A percentile compares a stretch with the other conserved stretches of the same genome.
These are phyloP conservation scores for Amanita jacksonii DNA, from an alignment of 768 basidiomycete species.

Conservation along the genomic window DNA sequence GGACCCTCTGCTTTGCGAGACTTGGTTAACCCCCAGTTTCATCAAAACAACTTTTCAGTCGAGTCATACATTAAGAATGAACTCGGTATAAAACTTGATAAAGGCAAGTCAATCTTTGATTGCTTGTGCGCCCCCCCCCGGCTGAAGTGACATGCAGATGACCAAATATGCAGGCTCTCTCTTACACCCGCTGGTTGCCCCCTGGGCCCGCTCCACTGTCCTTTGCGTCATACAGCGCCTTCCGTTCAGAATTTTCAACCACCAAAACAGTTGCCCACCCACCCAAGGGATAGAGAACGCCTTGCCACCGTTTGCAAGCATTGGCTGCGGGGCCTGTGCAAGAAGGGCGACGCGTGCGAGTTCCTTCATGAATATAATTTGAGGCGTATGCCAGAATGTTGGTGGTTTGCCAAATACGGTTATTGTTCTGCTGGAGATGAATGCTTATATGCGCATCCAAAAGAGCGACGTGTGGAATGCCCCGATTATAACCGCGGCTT, in stretches of 20 bases:
- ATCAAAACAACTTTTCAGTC: constrained; percentile 83
- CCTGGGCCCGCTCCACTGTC: constrained; percentile 85
- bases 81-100: constrained; percentile 81
- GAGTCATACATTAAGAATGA: constrained; percentile 78
- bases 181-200: constrained; percentile 82
- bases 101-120: constrained; percentile 43
- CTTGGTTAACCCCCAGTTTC: constrained; percentile 82
- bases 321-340: constrained; percentile 95
- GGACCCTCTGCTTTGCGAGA: constrained; percentile 55
- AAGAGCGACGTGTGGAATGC: constrained; percentile 86
- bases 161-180: constrained; percentile 85
- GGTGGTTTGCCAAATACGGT: constrained; percentile 98
- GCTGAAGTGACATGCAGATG: constrained; percentile 41
- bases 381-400: constrained; percentile 96
- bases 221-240: constrained; percentile 84
- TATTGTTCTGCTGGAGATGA: constrained; percentile 97
- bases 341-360: constrained; percentile 96
- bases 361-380: constrained; percentile 99
- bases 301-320: constrained; percentile 96
- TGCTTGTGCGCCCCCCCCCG: constrained; percentile 3
- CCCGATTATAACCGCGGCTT: constrained; percentile 95
- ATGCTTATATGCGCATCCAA: constrained; percentile 93
- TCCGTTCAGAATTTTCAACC: constrained; percentile 87
- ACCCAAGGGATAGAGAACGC: constrained; percentile 76
- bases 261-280: constrained; percentile 69